Conservation (phyloP, 345 rosid species). For the Populus tremula region DNA sequence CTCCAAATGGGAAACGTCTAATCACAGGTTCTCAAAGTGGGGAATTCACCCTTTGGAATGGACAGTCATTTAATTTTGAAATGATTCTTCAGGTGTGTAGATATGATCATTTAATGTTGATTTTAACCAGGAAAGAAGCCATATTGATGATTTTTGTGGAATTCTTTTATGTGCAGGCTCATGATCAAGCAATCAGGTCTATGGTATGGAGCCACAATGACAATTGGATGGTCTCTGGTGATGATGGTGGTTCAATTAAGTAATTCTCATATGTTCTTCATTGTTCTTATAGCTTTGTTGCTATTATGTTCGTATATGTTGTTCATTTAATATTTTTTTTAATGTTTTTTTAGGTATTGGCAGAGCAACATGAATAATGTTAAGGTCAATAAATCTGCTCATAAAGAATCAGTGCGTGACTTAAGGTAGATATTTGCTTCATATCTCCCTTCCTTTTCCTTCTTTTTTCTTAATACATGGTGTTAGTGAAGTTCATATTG, state of each 20-base stretch:
- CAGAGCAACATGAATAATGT: conserved; percentile 98
- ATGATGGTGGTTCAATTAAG: conserved; percentile 96
- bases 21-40: conserved; percentile 97
- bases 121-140: background rate
- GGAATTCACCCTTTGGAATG: conserved; percentile 98
- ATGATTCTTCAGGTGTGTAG: conserved; percentile 87
- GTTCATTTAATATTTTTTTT: background rate
- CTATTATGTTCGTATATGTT: background rate
- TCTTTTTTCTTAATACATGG: background rate
- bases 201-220: conserved; percentile 99
- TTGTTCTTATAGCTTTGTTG: background rate
- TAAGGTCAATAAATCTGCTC: conserved; percentile 90
- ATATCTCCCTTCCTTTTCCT: background rate
- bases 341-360: conserved; percentile 68
- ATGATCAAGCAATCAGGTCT: conserved; percentile 97
- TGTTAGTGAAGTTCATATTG: conserved; percentile 14
- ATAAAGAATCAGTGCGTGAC: conserved; percentile 91
- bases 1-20: conserved; percentile 93
- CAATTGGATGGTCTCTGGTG: conserved; percentile 98
- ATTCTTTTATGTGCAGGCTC: conserved; percentile 55
- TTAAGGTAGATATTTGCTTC: conserved; percentile 52
- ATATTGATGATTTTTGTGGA: conserved; percentile 6
- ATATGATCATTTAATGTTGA: background rate
- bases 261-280: conserved; percentile 24
- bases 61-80: conserved; percentile 94